phyloP scores from a whole-genome alignment of 2,329 filamentous ascomycete species.

The Aspergillus neoniger region DNA sequence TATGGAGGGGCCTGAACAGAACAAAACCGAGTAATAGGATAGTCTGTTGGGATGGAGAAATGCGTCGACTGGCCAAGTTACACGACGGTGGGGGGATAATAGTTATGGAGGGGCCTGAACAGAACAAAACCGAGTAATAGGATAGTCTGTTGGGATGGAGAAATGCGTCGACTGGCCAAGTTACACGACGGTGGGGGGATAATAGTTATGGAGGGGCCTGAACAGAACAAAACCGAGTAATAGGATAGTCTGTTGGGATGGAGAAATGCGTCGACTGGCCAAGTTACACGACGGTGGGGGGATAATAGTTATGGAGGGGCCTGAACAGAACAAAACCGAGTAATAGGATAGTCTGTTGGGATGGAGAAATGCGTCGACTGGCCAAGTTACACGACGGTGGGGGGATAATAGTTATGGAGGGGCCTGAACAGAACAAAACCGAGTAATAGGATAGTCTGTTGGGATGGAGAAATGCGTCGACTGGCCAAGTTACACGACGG shows the following conservation, averaged over 20 bases:
- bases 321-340: background rate
- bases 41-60: no score
- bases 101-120: background rate
- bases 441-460: background rate
- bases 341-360: background rate
- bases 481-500: background rate
- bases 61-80: background rate
- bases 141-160: no score
- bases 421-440: background rate
- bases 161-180: background rate
- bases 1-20: background rate
- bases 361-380: background rate
- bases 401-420: background rate
- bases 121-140: background rate
- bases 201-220: background rate
- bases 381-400: background rate
- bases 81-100: background rate
- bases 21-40: background rate
- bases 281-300: background rate
- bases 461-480: background rate
- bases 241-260: no score
- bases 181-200: background rate
- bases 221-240: background rate
- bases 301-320: background rate
- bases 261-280: background rate